phyloP scores from a whole-genome alignment of 129 eudicot species.

The carrot (Daucus carota) region DNA sequence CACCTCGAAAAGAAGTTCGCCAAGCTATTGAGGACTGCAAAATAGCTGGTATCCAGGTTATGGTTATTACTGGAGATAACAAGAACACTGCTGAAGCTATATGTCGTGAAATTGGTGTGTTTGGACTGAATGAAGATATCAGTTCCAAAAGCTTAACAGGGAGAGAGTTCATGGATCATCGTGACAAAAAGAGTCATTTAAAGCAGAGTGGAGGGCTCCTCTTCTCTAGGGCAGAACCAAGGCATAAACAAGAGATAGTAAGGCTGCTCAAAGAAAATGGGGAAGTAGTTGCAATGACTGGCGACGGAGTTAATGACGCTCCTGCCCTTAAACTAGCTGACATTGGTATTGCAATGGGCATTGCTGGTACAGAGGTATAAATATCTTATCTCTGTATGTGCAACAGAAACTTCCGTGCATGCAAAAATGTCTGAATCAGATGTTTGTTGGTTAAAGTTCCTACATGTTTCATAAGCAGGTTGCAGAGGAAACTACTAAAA shows the following conservation, averaged over 20 bases:
- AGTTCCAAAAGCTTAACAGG: constrained; percentile 72
- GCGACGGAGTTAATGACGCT: constrained; percentile 94
- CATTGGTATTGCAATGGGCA: constrained; percentile 98
- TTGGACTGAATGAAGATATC: constrained; percentile 63
- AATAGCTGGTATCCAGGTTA: constrained; percentile 90
- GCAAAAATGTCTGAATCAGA: not conserved
- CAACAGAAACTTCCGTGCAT: not conserved
- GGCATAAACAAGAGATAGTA: constrained; percentile 88
- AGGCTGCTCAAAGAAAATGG: constrained; percentile 79
- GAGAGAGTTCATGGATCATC: constrained; percentile 69
- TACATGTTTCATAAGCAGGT: not conserved
- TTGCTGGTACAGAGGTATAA: constrained; percentile 91
- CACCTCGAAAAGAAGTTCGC: constrained; percentile 90
- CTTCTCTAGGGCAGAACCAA: constrained; percentile 88
- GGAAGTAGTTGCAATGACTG: constrained; percentile 94
- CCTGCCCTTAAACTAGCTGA: constrained; percentile 90
- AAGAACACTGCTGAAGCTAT: constrained; percentile 99
- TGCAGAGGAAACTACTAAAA: not conserved
- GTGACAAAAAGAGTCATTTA: constrained; percentile 41
- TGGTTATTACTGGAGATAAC: constrained; percentile 97
- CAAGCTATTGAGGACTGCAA: constrained; percentile 95
- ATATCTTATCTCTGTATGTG: not conserved
- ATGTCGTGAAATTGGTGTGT: constrained; percentile 84
- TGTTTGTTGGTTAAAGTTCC: not conserved
- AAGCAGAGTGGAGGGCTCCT: constrained; percentile 74